Evolutionary conservation across 768 basidiomycete species (phyloP), one percentile per base, ranked within the genome.

Genomic region (Termitomyces sp.): DNA sequence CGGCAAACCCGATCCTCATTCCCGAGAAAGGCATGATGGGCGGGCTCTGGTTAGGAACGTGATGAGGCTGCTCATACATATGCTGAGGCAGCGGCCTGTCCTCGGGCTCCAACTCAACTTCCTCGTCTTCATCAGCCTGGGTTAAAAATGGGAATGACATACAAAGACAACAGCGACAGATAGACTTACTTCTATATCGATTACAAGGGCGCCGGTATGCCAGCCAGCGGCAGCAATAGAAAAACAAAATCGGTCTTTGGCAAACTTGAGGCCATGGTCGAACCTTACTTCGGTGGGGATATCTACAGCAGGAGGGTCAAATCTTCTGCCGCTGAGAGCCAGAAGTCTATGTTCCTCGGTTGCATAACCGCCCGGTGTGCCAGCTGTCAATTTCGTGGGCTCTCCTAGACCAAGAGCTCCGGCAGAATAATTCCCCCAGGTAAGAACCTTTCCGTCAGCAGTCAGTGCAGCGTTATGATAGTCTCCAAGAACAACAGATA

Each of bases 391-490:
- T 12, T 68, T 64, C 10, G 73, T 71, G 0, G 93, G 91, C 70
- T 92, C 85, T 4, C 95, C 94, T 2, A 97, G 78, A 1, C 95
- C 95, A 40, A 97, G 77, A 2, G 94, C 94, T 12, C 95, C 95
- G 33, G 74, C 70, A 23, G 88, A 88, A 71, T 85, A 89, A 28
- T 71, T 64, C 16, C 93, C 93, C 93, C 91, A 95, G 12, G 94
- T 91, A 20, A 88, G 75, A 28, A 94, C 75, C 67, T 86, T 81
- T 16, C 95, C 96, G 26, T 78, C 71, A 41, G 82, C 77, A 3
- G 93, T 95, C 66, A 97, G 76, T 1, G 96, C 95, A 38, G 85
- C 91, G 68, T 80, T 86, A 75, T 98, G 96, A 71, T 95, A 97
- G 72, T 98, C 96, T 5, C 96, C 96, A 53, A 94, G 80, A 14